These are phyloP conservation scores for Irpex lacteus DNA, from an alignment of 1,284 basidiomycete species.

Conservation along the genomic window DNA sequence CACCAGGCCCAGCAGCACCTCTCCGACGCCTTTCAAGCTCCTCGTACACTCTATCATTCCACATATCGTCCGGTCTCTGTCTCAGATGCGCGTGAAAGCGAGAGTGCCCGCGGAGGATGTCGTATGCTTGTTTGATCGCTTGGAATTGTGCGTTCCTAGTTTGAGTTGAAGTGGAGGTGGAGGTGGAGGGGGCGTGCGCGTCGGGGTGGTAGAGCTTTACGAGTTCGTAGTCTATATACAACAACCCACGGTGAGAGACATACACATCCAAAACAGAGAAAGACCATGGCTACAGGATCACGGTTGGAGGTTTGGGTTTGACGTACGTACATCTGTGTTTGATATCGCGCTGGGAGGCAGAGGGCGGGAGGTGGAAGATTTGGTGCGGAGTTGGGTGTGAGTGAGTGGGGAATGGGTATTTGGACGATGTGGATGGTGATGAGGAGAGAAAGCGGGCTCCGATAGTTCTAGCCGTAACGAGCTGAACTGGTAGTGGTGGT, in stretches of 20 bases:
- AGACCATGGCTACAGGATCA: too few species aligned
- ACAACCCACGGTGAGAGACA: neutral
- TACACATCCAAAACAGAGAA: too few species aligned
- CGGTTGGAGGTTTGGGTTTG: too few species aligned
- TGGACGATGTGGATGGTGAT: slow-evolving; percentile 17
- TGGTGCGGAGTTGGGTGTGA: slow-evolving; percentile 45
- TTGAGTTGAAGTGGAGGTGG: slow-evolving; percentile 13
- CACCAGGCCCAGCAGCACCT: neutral
- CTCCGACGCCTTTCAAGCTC: slow-evolving; percentile 39
- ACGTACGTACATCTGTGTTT: slow-evolving; percentile 45
- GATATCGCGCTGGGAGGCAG: slow-evolving; percentile 42
- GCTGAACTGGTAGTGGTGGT: too few species aligned
- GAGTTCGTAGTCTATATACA: slow-evolving; percentile 54
- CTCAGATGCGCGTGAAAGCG: neutral
- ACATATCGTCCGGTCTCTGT: slow-evolving; percentile 5
- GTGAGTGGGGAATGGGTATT: slow-evolving; percentile 39
- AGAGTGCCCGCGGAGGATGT: slow-evolving; percentile 32
- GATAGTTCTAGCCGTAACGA: too few species aligned
- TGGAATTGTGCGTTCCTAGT: slow-evolving; percentile 45
- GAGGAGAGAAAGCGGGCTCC: too few species aligned
- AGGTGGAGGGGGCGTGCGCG: slow-evolving; percentile 24
- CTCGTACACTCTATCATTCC: slow-evolving; percentile 30
- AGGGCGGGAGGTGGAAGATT: slow-evolving; percentile 48
- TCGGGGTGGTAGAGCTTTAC: slow-evolving; percentile 54
- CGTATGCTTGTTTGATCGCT: slow-evolving; percentile 47